These are phyloP conservation scores for Fraxinus pennsylvanica DNA, from an alignment of 257 asterid genomes.

Conservation along the genomic window DNA sequence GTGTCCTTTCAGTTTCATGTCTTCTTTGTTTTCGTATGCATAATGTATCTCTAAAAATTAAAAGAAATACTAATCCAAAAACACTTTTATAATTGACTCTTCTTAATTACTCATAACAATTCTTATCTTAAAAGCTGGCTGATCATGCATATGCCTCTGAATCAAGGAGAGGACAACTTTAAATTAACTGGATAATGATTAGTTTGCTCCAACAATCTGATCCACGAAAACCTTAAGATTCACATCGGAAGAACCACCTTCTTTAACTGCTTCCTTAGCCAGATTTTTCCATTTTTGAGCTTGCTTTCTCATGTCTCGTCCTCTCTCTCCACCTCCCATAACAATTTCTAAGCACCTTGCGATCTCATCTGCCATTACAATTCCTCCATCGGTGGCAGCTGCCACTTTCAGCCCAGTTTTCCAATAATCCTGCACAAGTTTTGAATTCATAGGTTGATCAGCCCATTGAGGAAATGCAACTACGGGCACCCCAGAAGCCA, in stretches of 20 bases:
- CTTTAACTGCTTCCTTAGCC: constrained; percentile 38
- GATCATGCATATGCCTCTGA: not conserved
- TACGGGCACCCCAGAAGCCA: constrained; percentile 43
- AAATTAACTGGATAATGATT: not conserved
- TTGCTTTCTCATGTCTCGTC: constrained; percentile 31
- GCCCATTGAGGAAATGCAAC: constrained; percentile 52
- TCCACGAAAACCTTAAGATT: constrained; percentile 38
- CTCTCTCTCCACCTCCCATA: constrained; percentile 30
- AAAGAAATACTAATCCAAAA: not conserved
- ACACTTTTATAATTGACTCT: not conserved
- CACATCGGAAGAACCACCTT: constrained; percentile 35
- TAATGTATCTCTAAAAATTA: too few species aligned
- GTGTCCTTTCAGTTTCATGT: not conserved
- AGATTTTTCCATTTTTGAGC: constrained; percentile 43
- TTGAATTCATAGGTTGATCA: constrained; percentile 53
- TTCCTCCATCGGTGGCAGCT: constrained; percentile 10
- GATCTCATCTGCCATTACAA: constrained; percentile 33
- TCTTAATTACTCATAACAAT: not conserved
- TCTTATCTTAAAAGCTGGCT: too few species aligned
- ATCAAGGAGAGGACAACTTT: not conserved
- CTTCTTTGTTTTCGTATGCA: too few species aligned
- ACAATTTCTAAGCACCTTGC: constrained; percentile 35
- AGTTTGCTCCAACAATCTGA: constrained; percentile 10
- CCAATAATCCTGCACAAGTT: constrained; percentile 52
- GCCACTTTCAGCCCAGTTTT: constrained; percentile 39